Conservation (phyloP, 345 rosid species). For the Rhodamnia rubescens region DNA sequence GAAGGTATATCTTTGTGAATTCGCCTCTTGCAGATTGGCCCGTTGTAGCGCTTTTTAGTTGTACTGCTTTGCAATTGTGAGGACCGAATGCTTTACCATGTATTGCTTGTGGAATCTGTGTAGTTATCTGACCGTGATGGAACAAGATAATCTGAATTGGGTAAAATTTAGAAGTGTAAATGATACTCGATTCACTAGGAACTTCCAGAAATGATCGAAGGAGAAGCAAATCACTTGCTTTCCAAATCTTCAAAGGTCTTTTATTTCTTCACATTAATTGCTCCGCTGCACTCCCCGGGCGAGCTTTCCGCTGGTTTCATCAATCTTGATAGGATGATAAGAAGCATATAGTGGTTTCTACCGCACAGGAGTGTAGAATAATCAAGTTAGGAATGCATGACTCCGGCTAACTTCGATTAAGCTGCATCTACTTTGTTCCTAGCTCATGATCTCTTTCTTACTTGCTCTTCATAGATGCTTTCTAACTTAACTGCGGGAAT, state of each 20-base stretch:
- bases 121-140: neutral
- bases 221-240: neutral
- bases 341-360: neutral
- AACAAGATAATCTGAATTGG: neutral
- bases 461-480: neutral
- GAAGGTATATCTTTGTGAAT: neutral
- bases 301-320: neutral
- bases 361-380: neutral
- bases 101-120: neutral
- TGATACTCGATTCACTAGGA: neutral
- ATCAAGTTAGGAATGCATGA: neutral
- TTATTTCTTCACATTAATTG: neutral
- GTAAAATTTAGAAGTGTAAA: neutral
- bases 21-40: neutral
- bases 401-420: neutral
- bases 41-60: neutral
- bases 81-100: neutral
- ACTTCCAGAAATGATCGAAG: neutral
- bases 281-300: neutral
- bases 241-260: neutral
- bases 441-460: neutral
- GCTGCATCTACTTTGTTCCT: neutral
- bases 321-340: neutral
- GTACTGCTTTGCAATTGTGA: neutral
- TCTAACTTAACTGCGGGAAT: neutral